A percentile compares a stretch with the other conserved stretches of the same genome.
phyloP scores from a whole-genome alignment of 2,329 filamentous ascomycete species.

The Alternaria triticina region DNA sequence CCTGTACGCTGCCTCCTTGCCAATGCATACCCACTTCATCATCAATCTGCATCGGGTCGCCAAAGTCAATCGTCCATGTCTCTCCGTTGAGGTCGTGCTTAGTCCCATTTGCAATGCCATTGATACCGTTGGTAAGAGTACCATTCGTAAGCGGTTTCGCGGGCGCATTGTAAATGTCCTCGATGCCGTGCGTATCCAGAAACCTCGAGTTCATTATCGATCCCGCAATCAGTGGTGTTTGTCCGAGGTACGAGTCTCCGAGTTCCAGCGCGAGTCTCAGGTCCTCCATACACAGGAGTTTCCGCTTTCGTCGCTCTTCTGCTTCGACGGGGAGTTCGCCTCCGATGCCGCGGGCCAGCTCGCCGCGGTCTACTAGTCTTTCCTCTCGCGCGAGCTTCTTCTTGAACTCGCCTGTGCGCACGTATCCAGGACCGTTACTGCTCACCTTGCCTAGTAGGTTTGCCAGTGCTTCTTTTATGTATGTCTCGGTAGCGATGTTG shows the following conservation, averaged over 20 bases:
- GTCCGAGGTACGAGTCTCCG: conserved; percentile 75
- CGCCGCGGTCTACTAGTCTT: conserved; percentile 72
- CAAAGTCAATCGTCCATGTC: conserved; percentile 31
- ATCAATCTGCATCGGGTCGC: conserved; percentile 36
- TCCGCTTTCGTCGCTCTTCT: conserved; percentile 73
- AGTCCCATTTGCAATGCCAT: conserved; percentile 14
- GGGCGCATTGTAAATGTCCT: conserved; percentile 23
- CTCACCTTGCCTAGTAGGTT: conserved; percentile 61
- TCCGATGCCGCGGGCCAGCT: conserved; percentile 74
- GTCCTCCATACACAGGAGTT: conserved; percentile 78
- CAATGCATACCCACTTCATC: conserved; percentile 43
- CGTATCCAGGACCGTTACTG: conserved; percentile 61
- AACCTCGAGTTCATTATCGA: conserved; percentile 71
- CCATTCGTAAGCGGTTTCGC: conserved; percentile 13
- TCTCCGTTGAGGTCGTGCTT: conserved; percentile 8
- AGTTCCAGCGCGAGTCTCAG: conserved; percentile 77
- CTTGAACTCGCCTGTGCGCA: conserved; percentile 81
- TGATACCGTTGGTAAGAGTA: conserved; percentile 11
- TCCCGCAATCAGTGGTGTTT: conserved; percentile 77
- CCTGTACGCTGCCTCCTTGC: conserved; percentile 47
- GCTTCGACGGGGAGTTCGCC: conserved; percentile 83
- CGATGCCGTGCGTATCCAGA: conserved; percentile 60
- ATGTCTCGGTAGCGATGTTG: conserved; percentile 67
- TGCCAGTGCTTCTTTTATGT: conserved; percentile 66
- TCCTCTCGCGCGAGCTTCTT: conserved; percentile 79